Conservation (phyloP, 768 basidiomycete genomes). For the Coprinellus micaceus region DNA sequence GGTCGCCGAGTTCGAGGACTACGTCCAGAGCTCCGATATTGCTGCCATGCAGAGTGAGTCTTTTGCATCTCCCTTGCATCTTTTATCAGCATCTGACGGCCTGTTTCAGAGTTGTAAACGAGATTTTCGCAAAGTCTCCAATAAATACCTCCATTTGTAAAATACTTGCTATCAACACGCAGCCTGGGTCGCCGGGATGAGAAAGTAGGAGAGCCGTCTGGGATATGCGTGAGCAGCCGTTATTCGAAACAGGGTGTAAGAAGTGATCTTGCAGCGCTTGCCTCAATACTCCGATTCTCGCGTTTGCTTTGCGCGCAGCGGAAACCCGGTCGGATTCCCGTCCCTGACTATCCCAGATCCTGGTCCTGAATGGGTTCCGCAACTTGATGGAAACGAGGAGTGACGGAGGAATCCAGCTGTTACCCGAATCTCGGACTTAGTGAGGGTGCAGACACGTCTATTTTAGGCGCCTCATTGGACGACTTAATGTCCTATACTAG, state of each 20-base stretch:
- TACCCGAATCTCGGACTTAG: not conserved
- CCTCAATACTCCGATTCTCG: not conserved
- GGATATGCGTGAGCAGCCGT: no score
- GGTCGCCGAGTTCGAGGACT: slow-evolving; percentile 80
- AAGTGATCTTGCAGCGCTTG: no score
- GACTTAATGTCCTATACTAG: not conserved
- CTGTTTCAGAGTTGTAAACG: slow-evolving; percentile 12
- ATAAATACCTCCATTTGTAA: slow-evolving; percentile 1
- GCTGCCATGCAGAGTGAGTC: slow-evolving; percentile 89
- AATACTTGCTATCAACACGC: not conserved
- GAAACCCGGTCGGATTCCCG: not conserved
- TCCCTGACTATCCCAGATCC: not conserved
- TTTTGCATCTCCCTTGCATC: not conserved
- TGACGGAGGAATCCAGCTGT: not conserved
- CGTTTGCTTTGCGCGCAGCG: not conserved
- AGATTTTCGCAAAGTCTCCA: not conserved
- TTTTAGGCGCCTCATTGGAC: not conserved
- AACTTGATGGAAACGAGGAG: not conserved
- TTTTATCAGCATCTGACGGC: not conserved
- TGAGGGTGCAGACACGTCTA: not conserved
- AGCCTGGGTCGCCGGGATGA: not conserved
- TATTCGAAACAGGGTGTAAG: no score
- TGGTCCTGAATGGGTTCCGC: not conserved
- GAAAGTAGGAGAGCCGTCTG: not conserved
- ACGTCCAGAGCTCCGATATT: slow-evolving; percentile 87